Evolutionary conservation across 2,329 filamentous ascomycete species (phyloP).

Genomic region (Herpotrichia juniperi): DNA sequence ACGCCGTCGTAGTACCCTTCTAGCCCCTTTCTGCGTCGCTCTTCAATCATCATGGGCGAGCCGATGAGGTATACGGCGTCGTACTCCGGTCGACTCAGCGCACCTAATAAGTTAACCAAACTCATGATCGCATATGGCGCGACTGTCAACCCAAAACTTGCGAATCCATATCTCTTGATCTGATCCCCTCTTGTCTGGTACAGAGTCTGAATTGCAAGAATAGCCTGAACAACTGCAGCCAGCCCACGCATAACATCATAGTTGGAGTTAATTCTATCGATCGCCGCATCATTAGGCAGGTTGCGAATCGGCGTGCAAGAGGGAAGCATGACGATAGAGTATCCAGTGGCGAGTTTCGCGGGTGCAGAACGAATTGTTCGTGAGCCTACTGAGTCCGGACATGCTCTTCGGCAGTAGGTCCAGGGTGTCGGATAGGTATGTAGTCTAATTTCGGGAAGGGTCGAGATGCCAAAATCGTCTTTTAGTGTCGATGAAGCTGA

Average conservation of each 20-base stretch:
- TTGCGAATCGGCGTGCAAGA: background rate
- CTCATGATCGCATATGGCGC: slow-evolving; percentile 46
- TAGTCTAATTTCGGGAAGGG: no score
- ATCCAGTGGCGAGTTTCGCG: background rate
- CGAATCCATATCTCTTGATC: slow-evolving; percentile 40
- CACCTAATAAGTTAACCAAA: slow-evolving; percentile 40
- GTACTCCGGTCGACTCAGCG: slow-evolving; percentile 33
- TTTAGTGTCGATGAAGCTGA: no score
- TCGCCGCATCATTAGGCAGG: background rate
- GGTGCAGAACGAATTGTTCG: background rate
- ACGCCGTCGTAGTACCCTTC: slow-evolving; percentile 17
- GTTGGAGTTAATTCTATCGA: background rate
- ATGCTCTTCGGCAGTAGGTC: background rate
- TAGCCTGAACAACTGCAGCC: slow-evolving; percentile 34
- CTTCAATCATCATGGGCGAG: slow-evolving; percentile 35
- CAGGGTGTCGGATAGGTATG: background rate
- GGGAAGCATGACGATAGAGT: background rate
- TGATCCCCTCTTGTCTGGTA: slow-evolving; percentile 37
- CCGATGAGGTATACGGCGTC: slow-evolving; percentile 35
- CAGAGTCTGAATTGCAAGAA: slow-evolving; percentile 31
- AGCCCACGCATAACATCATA: background rate
- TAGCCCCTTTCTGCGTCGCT: slow-evolving; percentile 15
- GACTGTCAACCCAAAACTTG: slow-evolving; percentile 45
- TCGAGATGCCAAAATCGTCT: no score
- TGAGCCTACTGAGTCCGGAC: background rate